Evolutionary conservation across 179 eudicot genomes (phyloP), one percentile per base, ranked within the genome.

Genomic region (Actinidia polygama): DNA sequence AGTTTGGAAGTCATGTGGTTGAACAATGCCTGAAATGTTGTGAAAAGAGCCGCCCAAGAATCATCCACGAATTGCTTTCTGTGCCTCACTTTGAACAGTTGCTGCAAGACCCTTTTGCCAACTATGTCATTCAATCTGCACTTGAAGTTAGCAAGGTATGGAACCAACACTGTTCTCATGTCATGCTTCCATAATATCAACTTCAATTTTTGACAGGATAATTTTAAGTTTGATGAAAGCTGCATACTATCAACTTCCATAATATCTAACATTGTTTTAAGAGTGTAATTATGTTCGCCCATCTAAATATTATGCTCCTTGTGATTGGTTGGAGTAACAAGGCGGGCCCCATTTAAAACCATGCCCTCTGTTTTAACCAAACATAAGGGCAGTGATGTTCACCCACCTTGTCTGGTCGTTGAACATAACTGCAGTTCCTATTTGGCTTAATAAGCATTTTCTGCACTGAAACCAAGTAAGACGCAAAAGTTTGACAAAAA

Each of bases 1-100:
- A 94, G 75, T 94, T 89, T 86, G 88, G 98, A 84, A 94, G 98
- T 85, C 94, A 94, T 71, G 97, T 94, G 49, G 91, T 94, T 21
- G 97, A 94, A 59, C 91, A 91, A 77, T 91, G 91, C 90, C 86
- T 93, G 47, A 88, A 85, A 69, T 75, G 4, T 49, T 61, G 68
- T 66, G 95, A 92, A 83, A 90, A 89, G 19, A 80, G 90, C 84
- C 91, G 84, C 5, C 67, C 90, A 55, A 87, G 78, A 76, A 88
- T 94, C 83, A 91, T 94, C 80, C 83, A 85, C 77, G 98, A 94
- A 73, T 68, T 93, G 82, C 84, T 93, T 23, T 87, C 89, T 5
- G 92, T 85, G 26, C 83, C 94, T 85, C 90, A 83, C 61, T 91
- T 94, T 79, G 97, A 91, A 30, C 91, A 84, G 82, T 87, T 94